These are phyloP conservation scores for Hymenoscyphus albidus DNA, from an alignment of 2,329 filamentous ascomycete species.

Conservation along the genomic window DNA sequence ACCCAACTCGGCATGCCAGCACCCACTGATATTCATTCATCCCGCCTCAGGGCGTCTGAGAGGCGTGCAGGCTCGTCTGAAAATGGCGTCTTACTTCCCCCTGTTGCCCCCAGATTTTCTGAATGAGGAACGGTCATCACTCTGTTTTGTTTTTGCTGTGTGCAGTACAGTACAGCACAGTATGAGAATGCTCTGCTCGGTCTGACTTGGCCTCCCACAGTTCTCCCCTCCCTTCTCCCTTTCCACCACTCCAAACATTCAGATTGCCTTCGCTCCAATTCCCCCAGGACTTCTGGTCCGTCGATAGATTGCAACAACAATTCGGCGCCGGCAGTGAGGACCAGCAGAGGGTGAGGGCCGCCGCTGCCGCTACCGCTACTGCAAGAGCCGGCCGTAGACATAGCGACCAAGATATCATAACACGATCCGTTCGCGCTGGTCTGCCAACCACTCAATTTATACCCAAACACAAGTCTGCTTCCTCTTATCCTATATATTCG, in stretches of 20 bases:
- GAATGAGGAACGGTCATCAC: constrained; percentile 1
- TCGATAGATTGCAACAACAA: constrained; percentile 8
- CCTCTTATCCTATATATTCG: constrained; percentile 25
- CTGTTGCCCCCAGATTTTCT: background rate
- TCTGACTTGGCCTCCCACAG: background rate
- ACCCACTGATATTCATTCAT: background rate
- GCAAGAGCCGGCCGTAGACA: constrained; percentile 8
- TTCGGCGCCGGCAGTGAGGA: constrained; percentile 5
- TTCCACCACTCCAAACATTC: background rate
- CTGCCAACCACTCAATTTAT: constrained; percentile 9
- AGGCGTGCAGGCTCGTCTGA: background rate
- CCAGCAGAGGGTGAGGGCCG: constrained; percentile 5
- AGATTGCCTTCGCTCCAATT: background rate
- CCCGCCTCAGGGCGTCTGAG: background rate
- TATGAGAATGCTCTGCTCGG: background rate
- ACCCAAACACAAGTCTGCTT: constrained; percentile 19
- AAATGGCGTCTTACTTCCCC: background rate
- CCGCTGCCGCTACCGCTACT: background rate
- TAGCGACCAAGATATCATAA: constrained; percentile 26
- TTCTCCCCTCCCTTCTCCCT: background rate
- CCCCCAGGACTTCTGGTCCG: constrained; percentile 4
- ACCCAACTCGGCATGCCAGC: background rate
- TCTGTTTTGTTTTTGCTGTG: background rate
- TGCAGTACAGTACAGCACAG: background rate
- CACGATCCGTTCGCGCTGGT: constrained; percentile 21